These are phyloP conservation scores for Hypoxylon sp. DNA, from an alignment of 2,329 filamentous ascomycete genomes.

Conservation along the genomic window DNA sequence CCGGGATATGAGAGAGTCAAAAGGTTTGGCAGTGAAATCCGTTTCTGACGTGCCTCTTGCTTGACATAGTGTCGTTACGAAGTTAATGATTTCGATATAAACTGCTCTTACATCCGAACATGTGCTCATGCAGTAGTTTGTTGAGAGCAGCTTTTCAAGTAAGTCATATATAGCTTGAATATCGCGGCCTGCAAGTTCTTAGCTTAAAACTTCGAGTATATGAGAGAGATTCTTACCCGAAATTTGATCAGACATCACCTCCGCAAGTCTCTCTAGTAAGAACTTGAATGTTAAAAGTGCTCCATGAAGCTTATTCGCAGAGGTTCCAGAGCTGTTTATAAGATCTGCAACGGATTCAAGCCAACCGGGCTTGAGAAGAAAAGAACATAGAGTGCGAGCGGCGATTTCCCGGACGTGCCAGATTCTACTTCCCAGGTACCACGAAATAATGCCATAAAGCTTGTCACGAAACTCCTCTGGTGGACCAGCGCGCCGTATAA, in stretches of 20 bases:
- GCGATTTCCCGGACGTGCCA: constrained; percentile 90
- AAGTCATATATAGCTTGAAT: constrained; percentile 42
- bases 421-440: constrained; percentile 76
- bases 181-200: constrained; percentile 44
- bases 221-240: constrained; percentile 57
- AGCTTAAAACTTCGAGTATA: constrained; percentile 8
- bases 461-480: constrained; percentile 69
- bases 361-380: constrained; percentile 69
- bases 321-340: constrained; percentile 53
- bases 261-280: constrained; percentile 67
- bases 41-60: background rate
- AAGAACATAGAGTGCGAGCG: constrained; percentile 78
- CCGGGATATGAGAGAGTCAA: background rate
- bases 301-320: constrained; percentile 71
- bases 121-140: constrained; percentile 37
- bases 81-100: constrained; percentile 54
- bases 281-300: constrained; percentile 69
- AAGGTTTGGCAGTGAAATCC: background rate
- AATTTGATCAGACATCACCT: constrained; percentile 62
- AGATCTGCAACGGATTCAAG: constrained; percentile 58
- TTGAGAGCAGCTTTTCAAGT: constrained; percentile 41
- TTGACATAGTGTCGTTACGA: constrained; percentile 41
- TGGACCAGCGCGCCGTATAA: constrained; percentile 79
- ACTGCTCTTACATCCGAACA: constrained; percentile 53
- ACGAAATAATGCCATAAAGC: constrained; percentile 71